These are phyloP conservation scores for Mentha longifolia DNA, from an alignment of 257 asterid genomes.

Conservation along the genomic window DNA sequence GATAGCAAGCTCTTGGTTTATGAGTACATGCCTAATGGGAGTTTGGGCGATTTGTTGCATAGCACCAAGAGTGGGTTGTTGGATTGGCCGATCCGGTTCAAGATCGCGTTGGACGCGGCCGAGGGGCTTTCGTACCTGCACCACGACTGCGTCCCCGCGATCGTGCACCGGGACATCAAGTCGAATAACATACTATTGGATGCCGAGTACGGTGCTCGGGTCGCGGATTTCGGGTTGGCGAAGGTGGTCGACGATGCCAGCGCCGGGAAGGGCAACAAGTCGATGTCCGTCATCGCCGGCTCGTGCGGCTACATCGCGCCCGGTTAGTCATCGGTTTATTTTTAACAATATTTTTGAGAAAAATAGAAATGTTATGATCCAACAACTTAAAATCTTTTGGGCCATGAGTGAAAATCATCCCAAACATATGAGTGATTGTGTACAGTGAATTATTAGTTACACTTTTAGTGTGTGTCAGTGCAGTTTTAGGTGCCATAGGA, in stretches of 20 bases:
- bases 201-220: conserved; percentile 81
- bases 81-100: conserved; percentile 82
- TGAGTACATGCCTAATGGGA: conserved; percentile 97
- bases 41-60: conserved; percentile 85
- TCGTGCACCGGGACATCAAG: conserved; percentile 90
- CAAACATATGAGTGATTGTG: conserved; percentile 9
- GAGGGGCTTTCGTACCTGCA: conserved; percentile 93
- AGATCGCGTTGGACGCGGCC: conserved; percentile 84
- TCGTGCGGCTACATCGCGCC: conserved; percentile 98
- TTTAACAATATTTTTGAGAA: not conserved
- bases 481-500: conserved; percentile 27
- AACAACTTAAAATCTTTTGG: not conserved
- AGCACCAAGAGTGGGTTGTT: conserved; percentile 75
- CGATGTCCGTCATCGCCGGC: conserved; percentile 96
- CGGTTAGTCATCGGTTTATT: conserved; percentile 48
- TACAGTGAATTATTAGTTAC: conserved; percentile 20
- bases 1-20: conserved; percentile 88
- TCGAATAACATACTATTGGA: conserved; percentile 86
- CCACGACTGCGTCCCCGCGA: conserved; percentile 90
- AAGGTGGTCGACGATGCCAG: conserved; percentile 69
- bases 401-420: not conserved
- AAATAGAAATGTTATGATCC: not conserved
- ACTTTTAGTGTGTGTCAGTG: conserved; percentile 28
- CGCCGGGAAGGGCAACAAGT: conserved; percentile 58
- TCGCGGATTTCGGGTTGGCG: conserved; percentile 94